A percentile compares a stretch with the other conserved stretches of the same genome.
Evolutionary conservation across 177 flowering plant genomes (phyloP).

Genomic region (Vitis hybrid): DNA sequence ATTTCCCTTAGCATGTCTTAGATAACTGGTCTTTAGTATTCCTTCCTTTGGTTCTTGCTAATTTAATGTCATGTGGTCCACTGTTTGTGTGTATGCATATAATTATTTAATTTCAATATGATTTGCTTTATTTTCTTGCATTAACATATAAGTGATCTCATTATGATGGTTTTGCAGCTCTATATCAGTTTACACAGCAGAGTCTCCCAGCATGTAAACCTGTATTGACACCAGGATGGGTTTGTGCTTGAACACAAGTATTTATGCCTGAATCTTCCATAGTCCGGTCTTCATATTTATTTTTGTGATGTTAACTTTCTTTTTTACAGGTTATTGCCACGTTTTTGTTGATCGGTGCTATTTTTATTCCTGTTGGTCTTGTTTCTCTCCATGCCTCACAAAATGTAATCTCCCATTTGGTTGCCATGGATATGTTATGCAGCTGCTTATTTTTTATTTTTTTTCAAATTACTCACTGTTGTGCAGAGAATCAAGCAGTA

Average conservation of each 20-base stretch:
- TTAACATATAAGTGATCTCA: not conserved
- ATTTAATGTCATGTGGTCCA: too few relatives aligned
- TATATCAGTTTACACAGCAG: conserved; percentile 70
- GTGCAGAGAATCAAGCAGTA: not conserved
- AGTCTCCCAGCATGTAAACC: conserved; percentile 87
- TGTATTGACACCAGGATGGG: conserved; percentile 73
- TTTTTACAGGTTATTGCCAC: conserved; percentile 52
- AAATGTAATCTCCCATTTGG: conserved; percentile 34
- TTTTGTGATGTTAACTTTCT: conserved; percentile 11
- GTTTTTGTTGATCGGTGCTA: conserved; percentile 50
- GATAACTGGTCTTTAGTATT: not conserved
- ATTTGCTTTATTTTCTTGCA: not conserved
- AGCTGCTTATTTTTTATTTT: not conserved
- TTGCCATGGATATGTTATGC: conserved; percentile 6
- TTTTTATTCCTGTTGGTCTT: conserved; percentile 72
- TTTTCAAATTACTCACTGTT: not conserved
- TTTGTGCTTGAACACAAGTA: conserved; percentile 22
- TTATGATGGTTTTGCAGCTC: conserved; percentile 44
- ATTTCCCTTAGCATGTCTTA: not conserved
- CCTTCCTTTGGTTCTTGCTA: not conserved
- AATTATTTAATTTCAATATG: not conserved
- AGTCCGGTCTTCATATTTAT: not conserved
- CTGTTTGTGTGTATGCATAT: too few relatives aligned
- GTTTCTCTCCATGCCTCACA: conserved; percentile 57
- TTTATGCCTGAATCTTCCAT: not conserved